Base-by-base conservation (phyloP, 345 rosid genomes). In the Salix udensis region DNA sequence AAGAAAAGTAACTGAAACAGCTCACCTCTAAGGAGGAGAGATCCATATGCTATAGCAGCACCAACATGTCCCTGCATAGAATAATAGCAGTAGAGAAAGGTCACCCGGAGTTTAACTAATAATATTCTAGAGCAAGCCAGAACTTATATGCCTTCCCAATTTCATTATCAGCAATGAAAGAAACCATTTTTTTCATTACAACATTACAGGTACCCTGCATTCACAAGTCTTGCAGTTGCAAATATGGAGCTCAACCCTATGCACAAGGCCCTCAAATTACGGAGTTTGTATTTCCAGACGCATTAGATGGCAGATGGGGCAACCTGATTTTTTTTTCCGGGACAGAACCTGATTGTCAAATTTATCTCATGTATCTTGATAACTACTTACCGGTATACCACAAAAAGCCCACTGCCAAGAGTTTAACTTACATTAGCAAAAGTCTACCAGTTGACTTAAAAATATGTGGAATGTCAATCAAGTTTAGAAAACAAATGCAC, bases 41-140 rank as follows among this genome's bases (percentile, higher is more conserved):
- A 88, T 79, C 98, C 98, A 86, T 90, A 90, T 23, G 93, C 96
- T 71, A 91, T 72, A 24, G 97, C 97, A 44, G 98, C 98, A 84
- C 95, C 98, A 24, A 91, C 86, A 87, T 94, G 97, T 71, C 97
- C 96, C 94, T 94, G 89, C 83, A 84, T 15, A 60, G 14, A 42
- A 55, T 70, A 68, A 76, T 31, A 70, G 68, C 37, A 58, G 52
- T 71, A 60, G 74, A 65, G 40, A 78, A 44, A 73, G 65, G 50
- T 73, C 13, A 7, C 4, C 65, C 34, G 11, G 13, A 62, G 50
- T 42, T 19, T 4, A 19, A 24, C 18, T 64, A 53, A 72, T 9
- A 72, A 72, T 37, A 16, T 77, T 62, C 31, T 0, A 31, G 9
- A 31, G 30, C 18, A 67, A 30, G 7, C 19, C 42, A 66, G 58